Evolutionary conservation across 345 rosid species (phyloP), one percentile per base, ranked within the genome.

Genomic region (Lepidium africanum): DNA sequence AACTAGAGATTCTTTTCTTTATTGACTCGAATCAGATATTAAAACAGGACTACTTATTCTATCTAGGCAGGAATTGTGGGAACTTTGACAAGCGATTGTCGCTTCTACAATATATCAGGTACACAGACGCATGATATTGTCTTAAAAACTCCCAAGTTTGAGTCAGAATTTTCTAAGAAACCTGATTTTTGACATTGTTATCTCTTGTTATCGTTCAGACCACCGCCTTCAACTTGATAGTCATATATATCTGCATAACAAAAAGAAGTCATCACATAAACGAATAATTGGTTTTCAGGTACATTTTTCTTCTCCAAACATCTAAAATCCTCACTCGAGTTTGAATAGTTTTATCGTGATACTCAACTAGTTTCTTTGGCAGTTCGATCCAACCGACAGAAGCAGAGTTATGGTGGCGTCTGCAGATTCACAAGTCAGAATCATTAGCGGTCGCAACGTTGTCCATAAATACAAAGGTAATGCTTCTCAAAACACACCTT

Each of bases 211-310:
- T 33, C 30, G 14, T 42, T 75, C 88, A 89, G 98, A 72, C 65
- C 85, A 77, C 70, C 84, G 72, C 62, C 77, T 92, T 86, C 92
- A 92, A 65, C 77, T 89, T 63, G 98, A 87, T 74, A 85, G 82
- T 46, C 86, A 81, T 40, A 76, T 86, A 67, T 79, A 84, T 67
- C 79, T 87, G 58, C 77, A 76, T 77, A 76, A 75, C 76, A 92
- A 89, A 80, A 92, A 86, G 82, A 92, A 85, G 69, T 78, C 91
- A 5, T 69, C 82, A 48, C 79, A 85, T 78, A 86, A 82, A 76
- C 84, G 87, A 78, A 87, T 92, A 69, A 89, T 88, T 48, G 79
- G 95, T 42, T 86, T 92, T 53, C 86, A 89, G 90, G 98, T 92
- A 64, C 37, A 58, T 67, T 32, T 56, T n/a, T 8, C 45, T 50